phyloP scores from a whole-genome alignment of 1,284 basidiomycete species.

The Sporisorium scitamineum region DNA sequence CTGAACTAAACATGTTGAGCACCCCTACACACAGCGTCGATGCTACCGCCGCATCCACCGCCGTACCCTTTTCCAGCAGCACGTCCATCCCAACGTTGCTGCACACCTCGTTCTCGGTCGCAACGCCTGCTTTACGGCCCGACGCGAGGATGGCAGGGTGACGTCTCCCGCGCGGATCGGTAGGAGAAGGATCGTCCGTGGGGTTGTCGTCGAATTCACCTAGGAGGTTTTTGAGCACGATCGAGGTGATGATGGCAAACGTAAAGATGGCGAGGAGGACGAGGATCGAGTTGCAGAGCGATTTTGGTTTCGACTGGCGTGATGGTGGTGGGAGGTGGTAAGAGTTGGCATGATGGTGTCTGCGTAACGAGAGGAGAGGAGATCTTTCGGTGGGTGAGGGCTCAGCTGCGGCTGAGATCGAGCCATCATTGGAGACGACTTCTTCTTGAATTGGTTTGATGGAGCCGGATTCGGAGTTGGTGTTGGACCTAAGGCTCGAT shows the following conservation, averaged over 20 bases:
- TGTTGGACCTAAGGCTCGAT: slow-evolving; percentile 33
- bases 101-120: slow-evolving; percentile 56
- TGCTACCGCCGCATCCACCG: slow-evolving; percentile 86
- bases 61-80: slow-evolving; percentile 81
- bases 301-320: slow-evolving; percentile 10
- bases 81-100: slow-evolving; percentile 58
- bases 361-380: slow-evolving; percentile 17
- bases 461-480: slow-evolving; percentile 9
- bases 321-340: neutral
- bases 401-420: slow-evolving; percentile 10
- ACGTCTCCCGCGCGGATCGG: slow-evolving; percentile 29
- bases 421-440: slow-evolving; percentile 29
- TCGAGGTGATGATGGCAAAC: slow-evolving; percentile 32
- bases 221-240: slow-evolving; percentile 44
- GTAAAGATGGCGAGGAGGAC: slow-evolving; percentile 45
- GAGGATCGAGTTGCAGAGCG: slow-evolving; percentile 35
- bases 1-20: slow-evolving; percentile 69
- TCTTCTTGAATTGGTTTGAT: slow-evolving; percentile 44
- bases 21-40: slow-evolving; percentile 70
- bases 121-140: slow-evolving; percentile 53
- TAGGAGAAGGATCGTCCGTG: neutral
- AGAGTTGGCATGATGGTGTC: neutral
- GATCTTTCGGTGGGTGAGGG: slow-evolving; percentile 19
- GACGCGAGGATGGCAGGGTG: slow-evolving; percentile 48
- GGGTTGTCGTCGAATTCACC: slow-evolving; percentile 26